Evolutionary conservation across 1,284 basidiomycete genomes (phyloP).

Genomic region (Moniliella sp.): DNA sequence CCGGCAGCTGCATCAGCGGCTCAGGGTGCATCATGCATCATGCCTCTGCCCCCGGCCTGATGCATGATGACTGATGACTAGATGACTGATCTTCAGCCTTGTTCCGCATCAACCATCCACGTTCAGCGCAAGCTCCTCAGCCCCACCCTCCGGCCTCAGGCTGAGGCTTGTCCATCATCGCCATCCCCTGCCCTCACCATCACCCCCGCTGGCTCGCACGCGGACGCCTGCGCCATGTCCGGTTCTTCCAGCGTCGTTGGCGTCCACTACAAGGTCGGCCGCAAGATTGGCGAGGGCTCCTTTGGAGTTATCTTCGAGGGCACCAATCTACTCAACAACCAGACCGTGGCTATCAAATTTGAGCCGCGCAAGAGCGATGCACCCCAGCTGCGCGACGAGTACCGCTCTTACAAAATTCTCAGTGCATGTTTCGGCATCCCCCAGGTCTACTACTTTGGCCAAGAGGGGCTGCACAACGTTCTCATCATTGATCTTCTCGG

Average conservation of each 20-base stretch:
- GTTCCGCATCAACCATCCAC: no score
- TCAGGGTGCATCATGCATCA: no score
- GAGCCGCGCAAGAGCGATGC: constrained; percentile 2
- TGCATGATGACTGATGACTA: no score
- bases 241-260: constrained; percentile 32
- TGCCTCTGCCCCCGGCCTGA: no score
- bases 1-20: no score
- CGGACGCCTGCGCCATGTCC: no score
- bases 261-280: constrained; percentile 62
- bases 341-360: constrained; percentile 2
- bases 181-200: no score
- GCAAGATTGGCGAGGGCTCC: constrained; percentile 48
- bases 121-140: no score
- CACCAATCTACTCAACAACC: constrained; percentile 1
- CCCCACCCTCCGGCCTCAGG: no score
- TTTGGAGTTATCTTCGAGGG: constrained; percentile 72
- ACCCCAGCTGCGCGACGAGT: constrained; percentile 2
- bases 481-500: constrained; percentile 2
- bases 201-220: no score
- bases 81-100: no score
- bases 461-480: constrained; percentile 1
- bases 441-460: constrained; percentile 2
- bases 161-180: no score
- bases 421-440: constrained; percentile 1
- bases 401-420: constrained; percentile 1